These are phyloP conservation scores for Zizania latifolia DNA, from an alignment of 176 grass and related monocot genomes.

Conservation along the genomic window DNA sequence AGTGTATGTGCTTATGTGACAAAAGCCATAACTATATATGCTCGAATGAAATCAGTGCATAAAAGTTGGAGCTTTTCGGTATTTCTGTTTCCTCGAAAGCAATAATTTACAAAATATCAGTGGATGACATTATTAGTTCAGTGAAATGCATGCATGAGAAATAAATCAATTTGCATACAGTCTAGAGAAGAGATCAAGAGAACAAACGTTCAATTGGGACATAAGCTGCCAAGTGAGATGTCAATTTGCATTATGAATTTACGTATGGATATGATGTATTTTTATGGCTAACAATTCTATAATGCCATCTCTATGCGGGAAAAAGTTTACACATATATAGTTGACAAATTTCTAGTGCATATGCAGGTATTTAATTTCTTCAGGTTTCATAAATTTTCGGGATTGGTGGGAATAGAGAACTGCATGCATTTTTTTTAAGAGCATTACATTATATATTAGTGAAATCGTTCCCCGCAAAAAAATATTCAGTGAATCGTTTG, in stretches of 20 bases:
- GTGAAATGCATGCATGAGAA: no score
- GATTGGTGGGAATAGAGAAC: background rate
- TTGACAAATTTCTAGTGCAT: background rate
- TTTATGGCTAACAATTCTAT: background rate
- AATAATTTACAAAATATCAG: background rate
- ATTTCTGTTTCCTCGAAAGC: conserved; percentile 26
- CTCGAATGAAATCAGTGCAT: no score
- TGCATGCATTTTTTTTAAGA: background rate
- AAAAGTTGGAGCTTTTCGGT: conserved; percentile 36
- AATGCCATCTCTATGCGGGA: background rate
- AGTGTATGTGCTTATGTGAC: background rate
- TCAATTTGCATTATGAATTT: no score
- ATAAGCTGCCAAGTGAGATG: no score
- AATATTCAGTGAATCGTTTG: no score
- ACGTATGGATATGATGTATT: background rate
- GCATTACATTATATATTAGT: background rate
- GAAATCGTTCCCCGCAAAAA: no score
- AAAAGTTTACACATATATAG: background rate
- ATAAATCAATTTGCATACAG: no score
- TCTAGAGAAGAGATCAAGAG: no score
- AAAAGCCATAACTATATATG: background rate
- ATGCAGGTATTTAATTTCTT: background rate
- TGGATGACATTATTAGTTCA: no score
- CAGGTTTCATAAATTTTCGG: background rate
- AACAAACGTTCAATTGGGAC: no score